Conservation (phyloP, 495 filamentous ascomycete species). For the Symbiotaphrina buchneri region DNA sequence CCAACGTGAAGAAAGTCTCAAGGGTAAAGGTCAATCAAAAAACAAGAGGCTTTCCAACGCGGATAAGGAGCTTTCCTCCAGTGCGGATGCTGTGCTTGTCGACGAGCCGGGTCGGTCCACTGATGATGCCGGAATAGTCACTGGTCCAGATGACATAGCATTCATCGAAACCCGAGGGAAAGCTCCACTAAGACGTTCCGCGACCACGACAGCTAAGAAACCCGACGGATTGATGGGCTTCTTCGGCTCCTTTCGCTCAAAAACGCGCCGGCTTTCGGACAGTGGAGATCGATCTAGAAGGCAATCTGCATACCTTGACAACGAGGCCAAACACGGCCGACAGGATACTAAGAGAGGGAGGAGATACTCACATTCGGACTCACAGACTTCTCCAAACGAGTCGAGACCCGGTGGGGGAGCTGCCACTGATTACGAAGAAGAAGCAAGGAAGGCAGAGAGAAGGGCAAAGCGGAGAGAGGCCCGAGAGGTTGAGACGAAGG, state of each 20-base stretch:
- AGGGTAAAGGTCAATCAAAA: too few relatives aligned
- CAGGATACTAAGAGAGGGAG: too few relatives aligned
- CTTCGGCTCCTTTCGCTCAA: constrained; percentile 5
- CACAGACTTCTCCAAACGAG: too few relatives aligned
- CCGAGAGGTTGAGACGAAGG: constrained; percentile 2
- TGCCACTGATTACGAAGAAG: neutral
- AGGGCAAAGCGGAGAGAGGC: neutral
- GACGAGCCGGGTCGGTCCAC: neutral
- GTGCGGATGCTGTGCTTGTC: too few relatives aligned
- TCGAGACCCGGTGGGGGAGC: neutral
- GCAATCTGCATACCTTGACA: too few relatives aligned
- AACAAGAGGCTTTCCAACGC: too few relatives aligned
- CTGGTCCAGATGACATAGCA: neutral
- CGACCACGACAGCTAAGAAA: constrained; percentile 2
- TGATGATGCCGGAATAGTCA: neutral
- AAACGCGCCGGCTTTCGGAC: constrained; percentile 1
- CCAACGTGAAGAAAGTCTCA: too few relatives aligned
- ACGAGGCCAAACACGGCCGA: too few relatives aligned
- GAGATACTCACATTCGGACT: too few relatives aligned
- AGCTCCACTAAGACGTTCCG: neutral
- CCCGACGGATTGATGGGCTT: constrained; percentile 3
- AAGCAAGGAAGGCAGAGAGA: constrained; percentile 1
- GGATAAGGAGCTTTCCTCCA: too few relatives aligned
- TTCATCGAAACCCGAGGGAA: neutral
- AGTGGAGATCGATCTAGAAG: too few relatives aligned